Evolutionary conservation across 352 stramenopile species (phyloP), one percentile per base, ranked within the genome.

Genomic region (Achlya hypogyna): DNA sequence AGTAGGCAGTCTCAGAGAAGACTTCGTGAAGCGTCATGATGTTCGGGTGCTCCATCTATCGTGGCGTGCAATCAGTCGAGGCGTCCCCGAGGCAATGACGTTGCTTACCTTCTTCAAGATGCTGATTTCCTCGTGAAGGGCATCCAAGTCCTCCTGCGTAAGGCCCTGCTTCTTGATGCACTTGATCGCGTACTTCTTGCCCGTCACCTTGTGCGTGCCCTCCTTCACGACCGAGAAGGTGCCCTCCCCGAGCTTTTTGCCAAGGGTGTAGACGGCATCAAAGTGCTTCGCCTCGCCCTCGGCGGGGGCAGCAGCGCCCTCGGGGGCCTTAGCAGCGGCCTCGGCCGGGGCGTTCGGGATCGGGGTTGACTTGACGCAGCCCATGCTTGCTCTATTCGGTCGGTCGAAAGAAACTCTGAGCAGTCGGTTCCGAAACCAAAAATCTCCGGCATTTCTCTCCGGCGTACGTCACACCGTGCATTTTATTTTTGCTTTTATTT

Each of bases 1-100:
- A 99, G 69, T 97, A 86, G 51, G 97, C 93, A 2, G 87, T 78
- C 47, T 97, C 90, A 12, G 95, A 83, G 72, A 96, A 98, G 70
- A 98, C 96, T 71, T 96, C 93, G 62, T 98, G 78, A 29, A 97
- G 67, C n/a, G 89, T 91, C 82, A 97, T 94, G 58, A 97, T 97
- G 73, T 97, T 95, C 12, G 88, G 87, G 74, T 97, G 89, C 64
- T 95, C 87, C 77, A 96, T 90, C 83, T 95, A 58, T 6, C 29
- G 53, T 18, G 18, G 6, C 25, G 35, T 14, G 45, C n/a, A 59
- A 18, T 58, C 12, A 69, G 51, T 67, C 53, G 53, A n/a, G 18
- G n/a, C 10, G 22, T 42, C 35, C 18, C 47, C n/a, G 27, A 12
- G n/a, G 69, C 62, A n/a, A 38, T 18, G 14, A 12, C 29, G 54